These are phyloP conservation scores for Podospora sp. DNA, from an alignment of 495 filamentous ascomycete genomes.

Conservation along the genomic window DNA sequence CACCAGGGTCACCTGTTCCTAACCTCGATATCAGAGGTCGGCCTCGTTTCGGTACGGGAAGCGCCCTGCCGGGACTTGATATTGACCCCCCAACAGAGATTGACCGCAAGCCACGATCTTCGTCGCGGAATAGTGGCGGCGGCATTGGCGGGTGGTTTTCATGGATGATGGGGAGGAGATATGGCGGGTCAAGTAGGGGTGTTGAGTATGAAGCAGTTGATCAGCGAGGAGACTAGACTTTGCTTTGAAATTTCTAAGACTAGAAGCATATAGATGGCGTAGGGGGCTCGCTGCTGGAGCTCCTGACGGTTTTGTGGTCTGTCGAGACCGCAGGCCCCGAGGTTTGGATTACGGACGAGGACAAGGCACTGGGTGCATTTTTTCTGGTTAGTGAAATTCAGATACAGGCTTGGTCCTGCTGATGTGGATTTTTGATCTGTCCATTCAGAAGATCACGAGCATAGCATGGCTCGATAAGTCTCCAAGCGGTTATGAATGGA, in stretches of 20 bases:
- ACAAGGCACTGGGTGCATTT: background rate
- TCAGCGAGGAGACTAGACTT: slow-evolving; percentile 46
- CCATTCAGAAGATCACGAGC: too few species aligned
- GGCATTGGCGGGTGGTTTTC: slow-evolving; percentile 54
- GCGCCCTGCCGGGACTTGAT: slow-evolving; percentile 41
- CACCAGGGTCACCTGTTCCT: slow-evolving; percentile 72
- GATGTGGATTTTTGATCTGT: too few species aligned
- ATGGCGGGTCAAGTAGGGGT: slow-evolving; percentile 31
- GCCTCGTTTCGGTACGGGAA: slow-evolving; percentile 34
- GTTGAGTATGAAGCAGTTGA: slow-evolving; percentile 46
- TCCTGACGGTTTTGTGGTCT: background rate
- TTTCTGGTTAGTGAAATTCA: too few species aligned
- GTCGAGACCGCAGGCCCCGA: background rate
- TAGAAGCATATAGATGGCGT: slow-evolving; percentile 43
- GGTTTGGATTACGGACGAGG: background rate
- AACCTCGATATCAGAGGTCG: slow-evolving; percentile 69
- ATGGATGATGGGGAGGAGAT: slow-evolving; percentile 43
- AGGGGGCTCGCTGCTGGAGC: slow-evolving; percentile 7
- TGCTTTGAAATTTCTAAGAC: slow-evolving; percentile 2
- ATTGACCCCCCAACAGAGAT: slow-evolving; percentile 44
- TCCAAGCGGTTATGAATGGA: too few species aligned
- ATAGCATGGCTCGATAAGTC: too few species aligned
- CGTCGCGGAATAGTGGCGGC: slow-evolving; percentile 31
- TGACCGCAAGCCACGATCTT: slow-evolving; percentile 32
- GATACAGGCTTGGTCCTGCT: too few species aligned